Percentiles rank a stretch among this genome's conserved stretches.
Conservation (phyloP, 352 stramenopile genomes). For the Globisporangium takayamanum region DNA sequence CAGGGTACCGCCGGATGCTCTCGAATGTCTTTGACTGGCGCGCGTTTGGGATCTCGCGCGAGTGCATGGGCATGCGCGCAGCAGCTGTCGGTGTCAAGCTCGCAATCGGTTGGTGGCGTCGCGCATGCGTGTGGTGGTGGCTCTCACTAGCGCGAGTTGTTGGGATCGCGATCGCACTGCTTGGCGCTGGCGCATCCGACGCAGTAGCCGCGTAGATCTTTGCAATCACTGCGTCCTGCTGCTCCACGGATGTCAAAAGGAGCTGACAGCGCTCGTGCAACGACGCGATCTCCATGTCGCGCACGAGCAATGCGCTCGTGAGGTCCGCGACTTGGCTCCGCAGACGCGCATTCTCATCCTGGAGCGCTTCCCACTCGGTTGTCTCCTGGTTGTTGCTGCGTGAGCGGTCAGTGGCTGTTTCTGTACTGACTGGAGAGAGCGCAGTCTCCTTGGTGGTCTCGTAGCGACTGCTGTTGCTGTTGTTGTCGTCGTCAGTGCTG, state of each 20-base stretch:
- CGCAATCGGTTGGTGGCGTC: neutral
- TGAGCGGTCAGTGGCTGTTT: slow-evolving; percentile 12
- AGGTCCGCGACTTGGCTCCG: slow-evolving; percentile 54
- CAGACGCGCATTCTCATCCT: slow-evolving; percentile 40
- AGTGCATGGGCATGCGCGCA: neutral
- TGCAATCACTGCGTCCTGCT: slow-evolving; percentile 73
- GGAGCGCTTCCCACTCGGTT: slow-evolving; percentile 22
- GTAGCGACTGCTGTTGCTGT: slow-evolving; percentile 7
- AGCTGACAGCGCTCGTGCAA: slow-evolving; percentile 62
- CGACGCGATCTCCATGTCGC: slow-evolving; percentile 66
- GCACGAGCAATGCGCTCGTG: slow-evolving; percentile 52
- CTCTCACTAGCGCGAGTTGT: too few species aligned
- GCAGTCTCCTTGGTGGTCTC: neutral
- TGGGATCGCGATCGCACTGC: slow-evolving; percentile 1
- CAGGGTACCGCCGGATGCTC: neutral
- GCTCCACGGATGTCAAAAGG: slow-evolving; percentile 50
- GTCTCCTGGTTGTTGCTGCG: slow-evolving; percentile 11
- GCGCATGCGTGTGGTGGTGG: neutral
- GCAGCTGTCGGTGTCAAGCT: neutral
- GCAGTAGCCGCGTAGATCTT: slow-evolving; percentile 59
- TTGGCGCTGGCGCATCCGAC: slow-evolving; percentile 2
- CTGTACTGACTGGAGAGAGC: neutral
- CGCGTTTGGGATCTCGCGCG: too few species aligned
- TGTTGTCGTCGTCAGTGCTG: neutral
- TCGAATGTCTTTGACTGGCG: neutral